Evolutionary conservation across 2,329 filamentous ascomycete genomes (phyloP).

Genomic region (Fusarium sp.): DNA sequence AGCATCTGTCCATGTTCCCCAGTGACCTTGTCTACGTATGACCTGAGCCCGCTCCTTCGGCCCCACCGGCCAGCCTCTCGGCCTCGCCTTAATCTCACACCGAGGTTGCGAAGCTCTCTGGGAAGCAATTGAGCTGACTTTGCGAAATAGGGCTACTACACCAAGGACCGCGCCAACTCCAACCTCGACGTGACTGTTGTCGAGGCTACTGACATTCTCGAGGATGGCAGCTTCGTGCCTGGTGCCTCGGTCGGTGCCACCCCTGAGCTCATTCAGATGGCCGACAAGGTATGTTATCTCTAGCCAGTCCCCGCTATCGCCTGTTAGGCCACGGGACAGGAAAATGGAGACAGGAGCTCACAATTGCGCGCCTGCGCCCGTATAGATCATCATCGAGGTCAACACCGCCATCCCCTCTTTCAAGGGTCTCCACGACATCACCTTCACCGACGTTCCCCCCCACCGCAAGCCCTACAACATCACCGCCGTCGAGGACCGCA

Average conservation of each 20-base stretch:
- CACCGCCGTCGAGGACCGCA: conserved; percentile 86
- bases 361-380: background rate
- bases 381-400: conserved; percentile 85
- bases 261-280: conserved; percentile 89
- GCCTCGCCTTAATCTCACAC: conserved; percentile 36
- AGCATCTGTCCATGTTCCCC: conserved; percentile 94
- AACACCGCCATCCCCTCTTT: conserved; percentile 89
- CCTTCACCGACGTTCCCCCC: conserved; percentile 86
- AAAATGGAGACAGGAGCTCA: conserved; percentile 1
- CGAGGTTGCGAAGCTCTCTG: conserved; percentile 24
- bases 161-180: conserved; percentile 79
- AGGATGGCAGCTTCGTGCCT: conserved; percentile 89
- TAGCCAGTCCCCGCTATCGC: background rate
- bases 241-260: conserved; percentile 88
- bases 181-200: conserved; percentile 86
- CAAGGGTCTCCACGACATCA: conserved; percentile 91
- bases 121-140: conserved; percentile 25
- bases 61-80: conserved; percentile 25
- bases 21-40: conserved; percentile 83
- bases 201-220: conserved; percentile 87
- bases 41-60: conserved; percentile 5
- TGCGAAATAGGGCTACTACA: conserved; percentile 76
- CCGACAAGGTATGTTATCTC: conserved; percentile 73
- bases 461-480: conserved; percentile 86
- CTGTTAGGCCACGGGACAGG: background rate